Conservation (phyloP, 2,329 filamentous ascomycete genomes). For the Zymoseptoria tritici region DNA sequence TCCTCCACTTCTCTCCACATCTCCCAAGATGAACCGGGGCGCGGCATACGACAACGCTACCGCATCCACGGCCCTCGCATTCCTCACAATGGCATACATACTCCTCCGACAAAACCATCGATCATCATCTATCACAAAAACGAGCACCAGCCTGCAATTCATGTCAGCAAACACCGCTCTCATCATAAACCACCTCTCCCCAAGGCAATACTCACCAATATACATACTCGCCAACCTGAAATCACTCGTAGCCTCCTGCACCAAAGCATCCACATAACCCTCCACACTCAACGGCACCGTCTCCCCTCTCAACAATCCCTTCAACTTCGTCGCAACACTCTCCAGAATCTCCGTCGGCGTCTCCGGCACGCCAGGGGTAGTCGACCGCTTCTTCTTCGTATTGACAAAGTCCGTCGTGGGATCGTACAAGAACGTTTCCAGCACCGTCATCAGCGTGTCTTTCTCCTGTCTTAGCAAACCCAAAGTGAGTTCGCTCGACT, state of each 20-base stretch:
- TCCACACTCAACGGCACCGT: conserved; percentile 90
- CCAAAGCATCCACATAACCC: conserved; percentile 93
- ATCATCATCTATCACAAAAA: conserved; percentile 10
- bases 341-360: conserved; percentile 77
- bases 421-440: conserved; percentile 96
- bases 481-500: conserved; percentile 82
- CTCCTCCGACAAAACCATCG: not conserved
- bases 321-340: conserved; percentile 78
- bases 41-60: not conserved
- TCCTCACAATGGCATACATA: not conserved
- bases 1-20: not conserved
- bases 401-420: conserved; percentile 89
- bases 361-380: conserved; percentile 51
- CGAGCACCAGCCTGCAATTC: conserved; percentile 16
- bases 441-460: conserved; percentile 92
- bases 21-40: not conserved
- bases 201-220: conserved; percentile 53
- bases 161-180: not conserved
- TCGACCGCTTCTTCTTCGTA: conserved; percentile 56
- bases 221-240: conserved; percentile 87
- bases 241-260: conserved; percentile 74
- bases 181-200: not conserved
- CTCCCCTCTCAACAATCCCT: conserved; percentile 75
- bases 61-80: not conserved
- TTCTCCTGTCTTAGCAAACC: conserved; percentile 79